A percentile compares a stretch with the other conserved stretches of the same genome.
Conservation (phyloP, 1,139 yeast genomes). For the Saccharomyces hybrid region DNA sequence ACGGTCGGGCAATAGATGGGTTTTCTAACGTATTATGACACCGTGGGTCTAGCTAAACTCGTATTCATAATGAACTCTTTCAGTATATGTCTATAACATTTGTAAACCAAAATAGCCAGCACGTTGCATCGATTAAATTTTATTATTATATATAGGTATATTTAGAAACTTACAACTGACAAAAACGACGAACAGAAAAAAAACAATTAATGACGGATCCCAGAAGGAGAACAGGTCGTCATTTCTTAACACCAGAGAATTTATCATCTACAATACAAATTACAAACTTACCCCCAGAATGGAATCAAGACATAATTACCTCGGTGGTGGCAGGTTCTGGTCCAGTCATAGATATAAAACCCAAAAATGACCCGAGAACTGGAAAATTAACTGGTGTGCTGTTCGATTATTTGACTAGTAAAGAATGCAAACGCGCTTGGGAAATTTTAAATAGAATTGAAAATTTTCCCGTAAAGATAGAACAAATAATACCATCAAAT, state of each 20-base stretch:
- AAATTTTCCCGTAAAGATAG: slow-evolving; percentile 24
- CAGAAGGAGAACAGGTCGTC: slow-evolving; percentile 27
- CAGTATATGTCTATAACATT: too few species aligned
- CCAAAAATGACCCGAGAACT: slow-evolving; percentile 27
- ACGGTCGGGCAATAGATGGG: too few species aligned
- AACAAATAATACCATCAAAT: slow-evolving; percentile 23
- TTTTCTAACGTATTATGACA: too few species aligned
- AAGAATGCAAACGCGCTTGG: slow-evolving; percentile 25
- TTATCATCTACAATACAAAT: slow-evolving; percentile 26
- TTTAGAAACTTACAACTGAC: too few species aligned
- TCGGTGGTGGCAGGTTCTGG: slow-evolving; percentile 32
- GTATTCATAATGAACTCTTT: too few species aligned
- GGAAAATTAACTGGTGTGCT: slow-evolving; percentile 22
- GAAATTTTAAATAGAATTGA: slow-evolving; percentile 20
- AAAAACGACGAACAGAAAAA: too few species aligned
- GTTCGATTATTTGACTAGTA: slow-evolving; percentile 21
- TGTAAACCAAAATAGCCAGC: too few species aligned
- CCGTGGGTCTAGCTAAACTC: too few species aligned
- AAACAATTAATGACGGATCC: slow-evolving; percentile 24
- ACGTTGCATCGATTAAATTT: too few species aligned
- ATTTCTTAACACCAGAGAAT: slow-evolving; percentile 26
- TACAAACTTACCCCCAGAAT: slow-evolving; percentile 24
- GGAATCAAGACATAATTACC: slow-evolving; percentile 27
- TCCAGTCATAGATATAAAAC: slow-evolving; percentile 20
- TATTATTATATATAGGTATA: too few species aligned